Base-by-base conservation (phyloP, 2,329 filamentous ascomycete species). In the Ophiostoma ips region DNA sequence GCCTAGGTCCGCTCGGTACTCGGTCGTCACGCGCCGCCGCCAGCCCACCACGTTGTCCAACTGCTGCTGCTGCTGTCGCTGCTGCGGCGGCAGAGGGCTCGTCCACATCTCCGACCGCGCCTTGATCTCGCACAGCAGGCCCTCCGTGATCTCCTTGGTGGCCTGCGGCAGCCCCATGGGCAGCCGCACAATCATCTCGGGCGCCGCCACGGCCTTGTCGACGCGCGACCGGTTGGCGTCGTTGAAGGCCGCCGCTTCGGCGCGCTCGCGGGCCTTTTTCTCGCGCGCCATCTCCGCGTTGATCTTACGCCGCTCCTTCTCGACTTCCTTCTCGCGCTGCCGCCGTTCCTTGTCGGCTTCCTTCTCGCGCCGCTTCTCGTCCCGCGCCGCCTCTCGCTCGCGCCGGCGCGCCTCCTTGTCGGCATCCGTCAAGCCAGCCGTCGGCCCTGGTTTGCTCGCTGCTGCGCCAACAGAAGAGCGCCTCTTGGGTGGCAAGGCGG, bases 101-200 rank as follows among this genome's bases (percentile, higher is more conserved):
- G 69, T 56, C 66, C 70, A 74, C 3, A 62, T 62, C 24, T 63
- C 59, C 52, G 68, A 64, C 47, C 75, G 62, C 10, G 78, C 72
- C 13, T 70, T 64, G 3, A 79, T 58, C 2, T 71, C 68, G 2
- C 64, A 60, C 1, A 83, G 66, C n/a, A 81, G 64, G 1, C 67
- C 62, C 49, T 72, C 64, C 5, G 75, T 62, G 44, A 75, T 72
- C 1, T 69, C 62, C 21, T 61, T 67, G 21, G 72, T 60, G 0
- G 64, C 67, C 0, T 70, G 62, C 19, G 73, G 64, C 1, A 90
- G 65, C 2, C 71, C 72, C 0, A 66, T 64, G 0, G 84, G 75
- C 21, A 90, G 67, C 57, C 86, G 77, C 2, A 87, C 71, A 47
- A 90, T 81, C 84, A 92, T 90, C 62, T 92, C 84, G 0, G 74